These are phyloP conservation scores for Trifolium dubium DNA, from an alignment of 306 rosid genomes.

Conservation along the genomic window DNA sequence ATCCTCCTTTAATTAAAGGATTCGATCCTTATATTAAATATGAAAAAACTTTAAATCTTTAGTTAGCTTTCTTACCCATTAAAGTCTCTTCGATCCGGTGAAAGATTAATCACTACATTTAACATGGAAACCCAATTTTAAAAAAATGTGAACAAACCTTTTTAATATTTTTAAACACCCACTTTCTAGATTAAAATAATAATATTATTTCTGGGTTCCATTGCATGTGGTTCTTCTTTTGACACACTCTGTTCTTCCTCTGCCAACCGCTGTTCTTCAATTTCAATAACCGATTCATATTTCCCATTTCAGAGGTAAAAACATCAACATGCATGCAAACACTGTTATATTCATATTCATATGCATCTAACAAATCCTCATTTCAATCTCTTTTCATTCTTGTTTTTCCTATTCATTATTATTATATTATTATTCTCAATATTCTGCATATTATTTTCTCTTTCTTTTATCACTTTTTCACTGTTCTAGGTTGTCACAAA, in stretches of 20 bases:
- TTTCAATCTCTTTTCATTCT: not conserved
- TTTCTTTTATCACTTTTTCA: conserved; percentile 18
- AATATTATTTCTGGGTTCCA: not conserved
- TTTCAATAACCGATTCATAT: not conserved
- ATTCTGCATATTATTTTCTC: not conserved
- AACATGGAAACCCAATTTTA: too few relatives aligned
- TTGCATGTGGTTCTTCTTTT: not conserved
- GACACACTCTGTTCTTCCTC: conserved; percentile 1
- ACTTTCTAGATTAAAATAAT: too few relatives aligned
- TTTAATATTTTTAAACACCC: too few relatives aligned
- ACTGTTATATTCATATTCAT: not conserved
- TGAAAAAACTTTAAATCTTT: too few relatives aligned
- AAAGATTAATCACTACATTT: too few relatives aligned
- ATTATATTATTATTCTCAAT: not conserved
- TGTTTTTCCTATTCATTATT: not conserved
- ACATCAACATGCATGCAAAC: conserved; percentile 32
- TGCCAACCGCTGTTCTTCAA: conserved; percentile 5
- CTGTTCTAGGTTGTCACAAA: conserved; percentile 11
- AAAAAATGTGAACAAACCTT: too few relatives aligned
- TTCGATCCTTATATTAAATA: too few relatives aligned
- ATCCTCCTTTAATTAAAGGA: too few relatives aligned
- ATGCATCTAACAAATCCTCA: conserved; percentile 12
- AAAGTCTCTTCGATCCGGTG: too few relatives aligned
- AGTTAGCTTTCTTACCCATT: too few relatives aligned
- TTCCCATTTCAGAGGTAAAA: conserved; percentile 32